Conservation (phyloP, 164 flowering plant genomes). For the Piper longum region DNA sequence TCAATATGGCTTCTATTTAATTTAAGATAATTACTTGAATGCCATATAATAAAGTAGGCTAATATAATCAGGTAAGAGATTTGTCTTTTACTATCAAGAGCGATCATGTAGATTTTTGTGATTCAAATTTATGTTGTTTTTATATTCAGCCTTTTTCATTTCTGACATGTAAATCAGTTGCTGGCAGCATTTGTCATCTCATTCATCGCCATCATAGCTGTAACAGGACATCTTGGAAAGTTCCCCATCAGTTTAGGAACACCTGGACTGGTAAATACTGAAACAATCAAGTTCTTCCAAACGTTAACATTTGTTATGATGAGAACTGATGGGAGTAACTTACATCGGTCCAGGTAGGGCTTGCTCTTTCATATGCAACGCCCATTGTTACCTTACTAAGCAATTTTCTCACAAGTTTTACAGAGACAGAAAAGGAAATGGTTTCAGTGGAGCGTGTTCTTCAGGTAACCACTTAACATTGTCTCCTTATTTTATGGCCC, state of each 20-base stretch:
- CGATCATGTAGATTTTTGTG: too few species aligned
- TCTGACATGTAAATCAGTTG: constrained; percentile 32
- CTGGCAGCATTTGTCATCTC: constrained; percentile 71
- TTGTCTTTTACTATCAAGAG: too few species aligned
- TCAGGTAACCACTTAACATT: constrained; percentile 30
- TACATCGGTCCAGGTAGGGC: constrained; percentile 53
- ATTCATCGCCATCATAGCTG: constrained; percentile 81
- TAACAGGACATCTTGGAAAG: constrained; percentile 48
- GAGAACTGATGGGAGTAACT: background rate
- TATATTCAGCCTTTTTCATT: constrained; percentile 1
- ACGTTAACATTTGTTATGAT: too few species aligned
- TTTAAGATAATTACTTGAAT: too few species aligned
- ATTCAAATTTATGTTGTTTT: background rate
- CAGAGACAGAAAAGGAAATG: constrained; percentile 98
- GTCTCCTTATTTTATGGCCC: background rate
- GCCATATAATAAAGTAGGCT: too few species aligned
- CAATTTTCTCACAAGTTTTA: constrained; percentile 76
- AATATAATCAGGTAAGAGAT: too few species aligned
- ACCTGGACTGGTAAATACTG: constrained; percentile 66
- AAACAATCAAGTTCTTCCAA: background rate
- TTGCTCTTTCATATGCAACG: constrained; percentile 94
- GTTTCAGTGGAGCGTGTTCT: constrained; percentile 85
- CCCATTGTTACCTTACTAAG: constrained; percentile 81
- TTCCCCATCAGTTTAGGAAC: constrained; percentile 62
- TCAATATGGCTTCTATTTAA: too few species aligned